Percentiles rank a stretch among this genome's conserved stretches.
phyloP scores from a whole-genome alignment of 78 protist genomes.

The Dictyostelium purpureum region DNA sequence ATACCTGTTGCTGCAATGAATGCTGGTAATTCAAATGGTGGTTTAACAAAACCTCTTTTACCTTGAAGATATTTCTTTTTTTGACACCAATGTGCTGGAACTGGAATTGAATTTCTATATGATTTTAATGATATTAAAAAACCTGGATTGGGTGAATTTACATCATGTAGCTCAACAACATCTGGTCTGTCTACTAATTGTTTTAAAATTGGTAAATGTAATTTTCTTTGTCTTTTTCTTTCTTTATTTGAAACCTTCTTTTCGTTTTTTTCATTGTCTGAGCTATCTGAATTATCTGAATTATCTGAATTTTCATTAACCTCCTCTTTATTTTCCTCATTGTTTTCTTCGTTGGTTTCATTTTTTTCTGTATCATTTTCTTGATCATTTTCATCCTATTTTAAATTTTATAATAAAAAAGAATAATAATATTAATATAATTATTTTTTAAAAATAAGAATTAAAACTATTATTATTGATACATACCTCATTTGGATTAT shows the following conservation, averaged over 20 bases:
- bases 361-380: conserved; percentile 45
- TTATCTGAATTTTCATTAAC: background rate
- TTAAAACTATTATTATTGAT: background rate
- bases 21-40: conserved; percentile 95
- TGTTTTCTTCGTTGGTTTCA: background rate
- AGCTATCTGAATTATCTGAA: background rate
- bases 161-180: conserved; percentile 94
- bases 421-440: background rate
- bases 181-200: conserved; percentile 91
- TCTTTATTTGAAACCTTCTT: conserved; percentile 79
- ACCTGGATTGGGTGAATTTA: conserved; percentile 94
- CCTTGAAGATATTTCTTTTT: conserved; percentile 97
- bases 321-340: conserved; percentile 10
- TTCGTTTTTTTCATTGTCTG: conserved; percentile 27
- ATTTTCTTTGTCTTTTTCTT: conserved; percentile 68
- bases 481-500: conserved; percentile 8
- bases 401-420: background rate
- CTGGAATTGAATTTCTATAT: conserved; percentile 94
- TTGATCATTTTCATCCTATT: background rate
- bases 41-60: conserved; percentile 95
- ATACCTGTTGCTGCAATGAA: conserved; percentile 99
- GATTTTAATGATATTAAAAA: conserved; percentile 94
- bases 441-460: background rate
- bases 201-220: conserved; percentile 94
- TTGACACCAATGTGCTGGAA: conserved; percentile 98